Evolutionary conservation across 305 asterid species (phyloP).

Genomic region (Withania somnifera): DNA sequence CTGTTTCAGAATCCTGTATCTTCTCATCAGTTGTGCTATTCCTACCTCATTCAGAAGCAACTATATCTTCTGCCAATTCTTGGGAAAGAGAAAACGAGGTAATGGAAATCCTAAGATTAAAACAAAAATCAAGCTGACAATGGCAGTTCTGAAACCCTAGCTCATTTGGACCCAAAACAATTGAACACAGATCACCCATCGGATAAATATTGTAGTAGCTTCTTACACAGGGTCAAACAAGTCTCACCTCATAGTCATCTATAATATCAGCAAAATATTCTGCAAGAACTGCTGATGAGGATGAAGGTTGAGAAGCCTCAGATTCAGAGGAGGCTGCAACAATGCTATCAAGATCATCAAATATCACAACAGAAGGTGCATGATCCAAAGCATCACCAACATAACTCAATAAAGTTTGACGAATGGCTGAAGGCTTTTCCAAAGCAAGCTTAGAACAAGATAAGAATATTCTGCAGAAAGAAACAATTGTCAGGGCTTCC

Average conservation of each 20-base stretch:
- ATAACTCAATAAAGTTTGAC: slow-evolving; percentile 51
- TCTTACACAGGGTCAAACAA: not conserved
- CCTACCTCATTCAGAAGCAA: not conserved
- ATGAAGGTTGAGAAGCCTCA: slow-evolving; percentile 73
- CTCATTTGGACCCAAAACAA: not conserved
- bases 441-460: slow-evolving; percentile 72
- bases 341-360: slow-evolving; percentile 95
- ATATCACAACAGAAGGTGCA: slow-evolving; percentile 77
- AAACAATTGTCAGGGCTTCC: slow-evolving; percentile 1
- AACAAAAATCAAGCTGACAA: not conserved
- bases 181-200: slow-evolving; percentile 3
- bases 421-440: slow-evolving; percentile 71
- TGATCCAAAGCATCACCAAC: slow-evolving; percentile 79
- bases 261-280: slow-evolving; percentile 72
- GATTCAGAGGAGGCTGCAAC: slow-evolving; percentile 58
- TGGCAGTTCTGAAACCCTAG: not conserved
- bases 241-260: slow-evolving; percentile 77
- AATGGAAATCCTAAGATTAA: not conserved
- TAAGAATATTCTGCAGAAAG: slow-evolving; percentile 51
- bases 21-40: not conserved
- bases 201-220: slow-evolving; percentile 2
- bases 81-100: not conserved
- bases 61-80: not conserved
- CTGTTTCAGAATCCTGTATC: not conserved
- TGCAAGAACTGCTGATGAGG: slow-evolving; percentile 49